phyloP scores from a whole-genome alignment of 2,329 filamentous ascomycete species.

The Macrophomina tecta region DNA sequence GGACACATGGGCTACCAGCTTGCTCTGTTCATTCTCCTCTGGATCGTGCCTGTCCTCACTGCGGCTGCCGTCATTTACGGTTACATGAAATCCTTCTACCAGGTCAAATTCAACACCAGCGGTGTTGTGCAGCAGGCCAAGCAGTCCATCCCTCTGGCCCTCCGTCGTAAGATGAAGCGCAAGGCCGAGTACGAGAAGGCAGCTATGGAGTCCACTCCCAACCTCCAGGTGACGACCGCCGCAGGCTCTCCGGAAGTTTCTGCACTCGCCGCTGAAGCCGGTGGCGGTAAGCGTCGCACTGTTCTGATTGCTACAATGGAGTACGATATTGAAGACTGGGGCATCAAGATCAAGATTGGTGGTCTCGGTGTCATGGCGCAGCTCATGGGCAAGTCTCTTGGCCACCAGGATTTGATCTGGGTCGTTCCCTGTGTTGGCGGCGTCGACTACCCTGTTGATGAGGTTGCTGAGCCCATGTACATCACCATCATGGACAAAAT shows the following conservation, averaged over 20 bases:
- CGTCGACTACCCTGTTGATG: conserved; percentile 67
- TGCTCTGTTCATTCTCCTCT: conserved; percentile 60
- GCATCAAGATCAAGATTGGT: conserved; percentile 74
- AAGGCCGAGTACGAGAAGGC: conserved; percentile 39
- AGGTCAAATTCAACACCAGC: conserved; percentile 59
- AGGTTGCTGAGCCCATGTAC: conserved; percentile 64
- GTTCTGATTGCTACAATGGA: conserved; percentile 69
- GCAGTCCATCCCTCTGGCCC: conserved; percentile 28
- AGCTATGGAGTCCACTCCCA: conserved; percentile 28
- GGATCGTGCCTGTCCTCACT: conserved; percentile 58
- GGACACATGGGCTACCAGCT: conserved; percentile 63
- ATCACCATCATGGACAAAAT: conserved; percentile 66
- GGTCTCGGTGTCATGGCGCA: conserved; percentile 74
- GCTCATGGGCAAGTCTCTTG: conserved; percentile 69
- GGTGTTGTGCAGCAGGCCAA: conserved; percentile 49
- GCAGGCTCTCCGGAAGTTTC: not conserved
- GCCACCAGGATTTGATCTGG: conserved; percentile 69
- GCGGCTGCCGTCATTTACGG: conserved; percentile 59
- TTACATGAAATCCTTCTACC: conserved; percentile 68
- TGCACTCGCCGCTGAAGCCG: conserved; percentile 8
- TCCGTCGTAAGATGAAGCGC: conserved; percentile 42
- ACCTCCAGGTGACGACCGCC: conserved; percentile 14
- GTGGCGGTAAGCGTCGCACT: conserved; percentile 13
- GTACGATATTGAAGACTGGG: conserved; percentile 74
- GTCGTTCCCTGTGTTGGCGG: conserved; percentile 60